These are phyloP conservation scores for Penicillium sp. DNA, from an alignment of 2,329 filamentous ascomycete genomes.

Conservation along the genomic window DNA sequence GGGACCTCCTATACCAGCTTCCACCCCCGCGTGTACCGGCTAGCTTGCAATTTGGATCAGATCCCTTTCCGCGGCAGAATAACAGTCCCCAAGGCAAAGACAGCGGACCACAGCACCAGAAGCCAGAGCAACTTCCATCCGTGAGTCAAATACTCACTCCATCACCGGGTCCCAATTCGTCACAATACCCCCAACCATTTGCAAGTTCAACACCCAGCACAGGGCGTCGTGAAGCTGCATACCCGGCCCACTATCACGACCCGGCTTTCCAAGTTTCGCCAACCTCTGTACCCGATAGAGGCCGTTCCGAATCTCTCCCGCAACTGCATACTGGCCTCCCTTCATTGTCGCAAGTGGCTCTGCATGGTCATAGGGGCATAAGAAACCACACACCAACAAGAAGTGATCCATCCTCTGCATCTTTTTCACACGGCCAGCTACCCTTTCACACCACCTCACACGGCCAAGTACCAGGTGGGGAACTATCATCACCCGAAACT, in stretches of 20 bases:
- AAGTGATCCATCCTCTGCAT: constrained; percentile 15
- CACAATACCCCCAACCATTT: constrained; percentile 24
- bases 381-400: constrained; percentile 16
- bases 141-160: constrained; percentile 36
- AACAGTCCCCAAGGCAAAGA: constrained; percentile 18
- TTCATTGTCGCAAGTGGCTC: constrained; percentile 25
- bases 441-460: constrained; percentile 13
- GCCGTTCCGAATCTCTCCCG: constrained; percentile 15
- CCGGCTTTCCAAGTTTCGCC: constrained; percentile 11
- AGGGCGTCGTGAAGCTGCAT: constrained; percentile 15
- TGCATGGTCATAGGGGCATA: constrained; percentile 19
- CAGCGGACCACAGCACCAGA: constrained; percentile 1
- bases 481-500: constrained; percentile 14
- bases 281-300: constrained; percentile 13
- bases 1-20: constrained; percentile 33
- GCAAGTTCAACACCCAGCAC: constrained; percentile 12
- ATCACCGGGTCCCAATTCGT: constrained; percentile 20
- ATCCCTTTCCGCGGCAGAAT: constrained; percentile 23
- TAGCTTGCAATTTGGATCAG: constrained; percentile 31
- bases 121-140: constrained; percentile 31
- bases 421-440: constrained; percentile 16
- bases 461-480: constrained; percentile 11
- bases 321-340: constrained; percentile 23
- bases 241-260: constrained; percentile 19
- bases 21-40: constrained; percentile 31